Evolutionary conservation across 169 alveolate species (phyloP), one percentile per base, ranked within the genome.

Genomic region (Theileria annulata): DNA sequence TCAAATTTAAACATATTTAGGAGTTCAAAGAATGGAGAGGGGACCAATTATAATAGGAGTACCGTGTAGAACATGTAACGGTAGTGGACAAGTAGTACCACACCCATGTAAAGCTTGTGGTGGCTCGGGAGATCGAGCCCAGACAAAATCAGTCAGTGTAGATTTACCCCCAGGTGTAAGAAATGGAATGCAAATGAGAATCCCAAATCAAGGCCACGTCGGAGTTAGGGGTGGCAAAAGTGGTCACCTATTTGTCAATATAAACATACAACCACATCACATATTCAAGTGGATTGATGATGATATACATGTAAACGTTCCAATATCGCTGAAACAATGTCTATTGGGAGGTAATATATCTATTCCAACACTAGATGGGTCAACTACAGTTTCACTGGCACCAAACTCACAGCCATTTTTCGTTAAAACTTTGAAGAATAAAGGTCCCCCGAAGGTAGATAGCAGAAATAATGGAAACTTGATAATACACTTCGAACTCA

Each of bases 41-140:
- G 96, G 96, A n/a, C 96, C 96, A 21, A 88, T 92, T 25, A 91
- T 91, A 5, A 88, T 92, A 25, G 94, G 95, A 33, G 92, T 92
- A 12, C 97, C 95, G n/a, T 94, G 97, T 73, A 66, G 93, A 60
- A 88, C 87, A 17, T 94, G 97, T 79, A 87, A 88, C 75, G 97
- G 97, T 17, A 88, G 78, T 54, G 97, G 97, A 0, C 92, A 85
- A 73, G 90, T 92, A 62, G 85, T 91, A 51, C 84, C 92, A 25
- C 85, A 90, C 75, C 96, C 96, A 0, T 92, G 95, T 86, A 76
- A 91, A 66, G 87, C 91, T 30, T 82, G 96, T 77, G 85, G 95
- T 17, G 95, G 97, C 37, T 80, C 93, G 15, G 95, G 95, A 8
- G 95, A 86, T 23, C 60, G 92, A 58, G 88, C 88, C 25, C 95